Evolutionary conservation across 306 rosid genomes (phyloP), one percentile per base, ranked within the genome.

Genomic region (Alnus glutinosa): DNA sequence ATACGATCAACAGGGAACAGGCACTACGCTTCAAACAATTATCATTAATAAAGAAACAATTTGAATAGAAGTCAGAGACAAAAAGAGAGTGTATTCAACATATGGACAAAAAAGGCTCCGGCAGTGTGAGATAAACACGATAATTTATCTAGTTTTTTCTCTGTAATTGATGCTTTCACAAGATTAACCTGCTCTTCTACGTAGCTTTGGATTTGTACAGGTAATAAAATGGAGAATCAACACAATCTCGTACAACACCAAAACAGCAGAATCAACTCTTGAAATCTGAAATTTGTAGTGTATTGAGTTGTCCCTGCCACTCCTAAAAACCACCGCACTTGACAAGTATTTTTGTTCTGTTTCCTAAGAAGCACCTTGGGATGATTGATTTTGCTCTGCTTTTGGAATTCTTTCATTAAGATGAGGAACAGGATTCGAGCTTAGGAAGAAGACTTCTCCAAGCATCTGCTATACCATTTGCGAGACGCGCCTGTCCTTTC

Each of bases 381-480:
- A 75, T 42, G 19, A 70, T 80, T 42, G 78, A 74, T 69, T 75
- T 55, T 55, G 63, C 74, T 72, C 75, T 55, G 79, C 75, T 79
- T 71, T 48, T 14, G 80, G 81, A 48, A 73, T 77, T 73, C 76
- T 36, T 48, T 44, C 11, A 64, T 75, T 52, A 84, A 70, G 88
- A 79, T 42, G 89, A 70, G 51, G 94, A 87, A 77, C 91, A 87
- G 28, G 90, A 84, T 70, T 96, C 99, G 9, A 96, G 97, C 89
- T 96, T 96, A 47, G 99, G 99, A 68, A 93, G 91, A 77, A 96
- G 91, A 87, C 98, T 93, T 81, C 94, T 85, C 99, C 98, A 96
- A 0, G 98, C 98, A 58, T 89, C 96, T 2, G 98, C 99, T 62
- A 93, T 89, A 47, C 90, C 81, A 32, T 89, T 96, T 28, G 99